Conservation (phyloP, 768 basidiomycete genomes). For the Boletus huronensis region DNA sequence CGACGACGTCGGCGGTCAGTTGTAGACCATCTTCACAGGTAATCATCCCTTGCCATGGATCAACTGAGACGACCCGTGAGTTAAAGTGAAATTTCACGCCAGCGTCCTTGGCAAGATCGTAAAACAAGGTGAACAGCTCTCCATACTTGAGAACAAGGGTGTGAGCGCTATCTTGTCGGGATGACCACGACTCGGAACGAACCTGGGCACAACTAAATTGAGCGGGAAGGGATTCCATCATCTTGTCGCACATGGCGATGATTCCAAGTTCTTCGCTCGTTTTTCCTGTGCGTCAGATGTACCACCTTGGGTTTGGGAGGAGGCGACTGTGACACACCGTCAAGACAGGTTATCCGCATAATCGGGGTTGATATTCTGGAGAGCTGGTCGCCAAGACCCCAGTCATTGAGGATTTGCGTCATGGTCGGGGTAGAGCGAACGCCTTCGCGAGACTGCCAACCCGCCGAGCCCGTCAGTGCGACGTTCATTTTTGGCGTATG, state of each 20-base stretch:
- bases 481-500: background rate
- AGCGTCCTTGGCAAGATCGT: slow-evolving; percentile 41
- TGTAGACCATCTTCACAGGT: slow-evolving; percentile 40
- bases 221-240: slow-evolving; percentile 43
- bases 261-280: slow-evolving; percentile 42
- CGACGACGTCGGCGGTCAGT: slow-evolving; percentile 47
- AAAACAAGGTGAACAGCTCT: slow-evolving; percentile 46
- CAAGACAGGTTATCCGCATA: slow-evolving; percentile 12
- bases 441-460: slow-evolving; percentile 32
- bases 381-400: slow-evolving; percentile 48
- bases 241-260: slow-evolving; percentile 42
- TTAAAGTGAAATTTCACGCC: slow-evolving; percentile 48
- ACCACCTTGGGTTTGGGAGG: too few species aligned
- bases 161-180: background rate
- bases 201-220: slow-evolving; percentile 48
- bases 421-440: slow-evolving; percentile 54
- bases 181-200: slow-evolving; percentile 8
- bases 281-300: slow-evolving; percentile 28
- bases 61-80: slow-evolving; percentile 33
- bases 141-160: slow-evolving; percentile 39
- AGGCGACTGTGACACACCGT: slow-evolving; percentile 7
- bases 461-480: background rate
- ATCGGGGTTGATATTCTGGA: slow-evolving; percentile 28
- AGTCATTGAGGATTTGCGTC: slow-evolving; percentile 49
- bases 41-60: slow-evolving; percentile 29